Base-by-base conservation (phyloP, 108 stramenopile species). In the Aurantiochytrium sp. region DNA sequence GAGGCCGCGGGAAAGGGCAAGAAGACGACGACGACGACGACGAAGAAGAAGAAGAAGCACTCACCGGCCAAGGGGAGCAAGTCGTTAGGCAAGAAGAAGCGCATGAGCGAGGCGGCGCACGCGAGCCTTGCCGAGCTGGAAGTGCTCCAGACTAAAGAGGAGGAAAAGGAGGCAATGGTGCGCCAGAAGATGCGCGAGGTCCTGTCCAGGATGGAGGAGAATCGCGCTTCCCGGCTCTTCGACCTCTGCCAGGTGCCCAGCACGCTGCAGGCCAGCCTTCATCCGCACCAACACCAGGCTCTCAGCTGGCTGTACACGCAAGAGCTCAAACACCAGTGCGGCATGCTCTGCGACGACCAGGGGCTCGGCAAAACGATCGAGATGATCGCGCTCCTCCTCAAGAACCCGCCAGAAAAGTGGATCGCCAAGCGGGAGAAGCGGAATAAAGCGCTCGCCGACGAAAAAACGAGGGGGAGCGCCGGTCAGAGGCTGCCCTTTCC, bases 271-370 rank as follows among this genome's bases (percentile, higher is more conserved):
- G 73, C 73, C 6, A 39, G 10, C 36, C 30, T 81, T 5, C 73
- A 81, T 81, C 73, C 73, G 0, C 73, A 81, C 45, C 73, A 81
- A 48, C 73, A 81, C 73, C 39, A n/a, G 6, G 73, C 73, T 81
- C 2, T 81, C 12, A 86, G 87, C 59, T 91, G 90, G 90, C 90
- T 91, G 88, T 86, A 87, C 59, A 87, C 85, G 41, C 90, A 90
- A 37, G 91, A 91, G 89, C 68, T 89, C 89, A 87, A 88, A 2
- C 42, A 89, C 59, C 89, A 88, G 31, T 92, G 93, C 19, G 93
- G 93, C 4, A 91, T 93, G 45, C 45, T 93, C 37, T 92, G 92
- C 15, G 93, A 93, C 42, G 93, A 92, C 50, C 91, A 92, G 91
- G 91, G 89, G 5, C 36, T 86, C 42, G 90, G 90, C 41, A 91